Base-by-base conservation (phyloP, 139 green algal genomes). In the Chlorella sp. region DNA sequence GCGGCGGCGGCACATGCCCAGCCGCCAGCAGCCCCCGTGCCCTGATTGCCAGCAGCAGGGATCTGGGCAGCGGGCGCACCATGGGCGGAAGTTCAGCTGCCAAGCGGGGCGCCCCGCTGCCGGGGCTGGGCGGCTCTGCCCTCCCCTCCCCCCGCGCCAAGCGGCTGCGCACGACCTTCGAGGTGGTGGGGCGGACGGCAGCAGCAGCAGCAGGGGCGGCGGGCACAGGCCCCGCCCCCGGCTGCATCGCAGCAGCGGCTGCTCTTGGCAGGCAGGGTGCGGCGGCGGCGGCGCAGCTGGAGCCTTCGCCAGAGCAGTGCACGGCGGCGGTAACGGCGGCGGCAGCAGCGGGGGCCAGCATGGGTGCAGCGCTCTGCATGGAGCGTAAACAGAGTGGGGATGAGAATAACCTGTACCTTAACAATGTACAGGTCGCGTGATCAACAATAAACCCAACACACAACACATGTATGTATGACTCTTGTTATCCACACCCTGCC, bases 161-260 rank as follows among this genome's bases (percentile, higher is more conserved):
- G 57, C 53, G 81, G 19, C 57, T 86, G 53, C 81, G 81, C 57
- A 86, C 57, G 15, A 86, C n/a, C 57, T 86, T 86, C 7, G 81
- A 86, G 22, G n/a, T 28, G 16, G 81, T 11, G 15, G 21, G 19
- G n/a, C 48, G 19, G 19, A 26, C 61, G 7, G 36, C 81, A 18
- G 40, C n/a, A 40, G 57, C n/a, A 30, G 57, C 34, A 40, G 64
- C 64, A 80, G 60, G 36, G 15, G 64, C 64, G 11, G 83, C 48
- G 48, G 48, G 48, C 48, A 57, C 32, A 80, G 39, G 37, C 37
- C 9, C 40, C 18, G 68, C 66, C 48, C 42, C 24, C 79, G 39
- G 36, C 78, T 28, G 7, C 60, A 40, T n/a, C 34, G 4, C 53
- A 75, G 81, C 81, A 53, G 53, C 81, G 48, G 15, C 60, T 22